Base-by-base conservation (phyloP, 1,284 basidiomycete species). In the Ustilago curta region DNA sequence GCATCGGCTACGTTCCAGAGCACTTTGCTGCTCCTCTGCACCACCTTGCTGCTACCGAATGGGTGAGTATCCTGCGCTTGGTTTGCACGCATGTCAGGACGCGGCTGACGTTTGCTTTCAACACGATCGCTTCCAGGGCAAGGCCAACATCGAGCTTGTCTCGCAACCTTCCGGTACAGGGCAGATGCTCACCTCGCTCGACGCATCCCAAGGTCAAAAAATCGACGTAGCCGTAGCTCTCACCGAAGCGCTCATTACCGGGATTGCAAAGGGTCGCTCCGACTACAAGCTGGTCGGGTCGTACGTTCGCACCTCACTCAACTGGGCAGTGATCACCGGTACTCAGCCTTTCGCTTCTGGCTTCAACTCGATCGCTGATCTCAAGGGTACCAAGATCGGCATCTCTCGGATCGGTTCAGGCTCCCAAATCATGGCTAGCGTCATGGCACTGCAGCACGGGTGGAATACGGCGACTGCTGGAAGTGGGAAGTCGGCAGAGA, bases 281-380 rank as follows among this genome's bases (percentile, higher is more conserved):
- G 90, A 91, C 16, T 98, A 97, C 86, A 94, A 92, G 84, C 91
- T 98, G 16, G 91, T 96, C 3, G 95, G 96, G 3, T 93, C 92
- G 82, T 98, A 95, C 83, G 95, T 98, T 54, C 90, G 78, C 4
- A 83, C 73, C 48, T 75, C 75, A 16, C 78, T 84, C 62, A 82
- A 82, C 52, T 84, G 83, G 83, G 95, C 94, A 0, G 93, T 97
- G 27, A 92, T 94, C 79, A 93, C 95, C 2, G 95, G 95, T 19
- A 91, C 90, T 71, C 89, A 91, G 6, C 32, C 61, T 0, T 52
- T 49, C 19, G 82, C 83, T 3, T 59, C 56, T 21, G 85, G 88
- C 70, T 96, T 91, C 86, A 88, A 92, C 51, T 87, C 87, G 9
- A 91, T 97, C 51, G 84, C 88, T 8, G 92, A 97, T 81, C 87